These are phyloP conservation scores for Phoma herbarum DNA, from an alignment of 2,329 filamentous ascomycete genomes.

Conservation along the genomic window DNA sequence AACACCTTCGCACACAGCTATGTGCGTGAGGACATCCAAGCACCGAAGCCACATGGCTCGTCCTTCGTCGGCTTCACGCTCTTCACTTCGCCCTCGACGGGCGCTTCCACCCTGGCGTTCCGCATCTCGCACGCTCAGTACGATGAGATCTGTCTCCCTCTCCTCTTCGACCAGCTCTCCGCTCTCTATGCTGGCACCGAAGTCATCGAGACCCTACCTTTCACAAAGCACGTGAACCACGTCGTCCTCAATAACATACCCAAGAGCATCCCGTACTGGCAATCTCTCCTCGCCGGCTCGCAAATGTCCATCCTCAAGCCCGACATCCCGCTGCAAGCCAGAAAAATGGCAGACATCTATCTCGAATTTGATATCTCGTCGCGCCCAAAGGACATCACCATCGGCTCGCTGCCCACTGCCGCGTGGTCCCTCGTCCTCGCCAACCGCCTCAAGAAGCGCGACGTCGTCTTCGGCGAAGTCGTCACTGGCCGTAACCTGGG, in stretches of 20 bases:
- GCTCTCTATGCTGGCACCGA: constrained; percentile 58
- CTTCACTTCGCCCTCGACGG: constrained; percentile 68
- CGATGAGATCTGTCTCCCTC: constrained; percentile 71
- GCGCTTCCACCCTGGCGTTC: constrained; percentile 61
- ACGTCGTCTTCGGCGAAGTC: constrained; percentile 73
- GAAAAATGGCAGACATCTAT: constrained; percentile 41
- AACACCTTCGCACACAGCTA: constrained; percentile 63
- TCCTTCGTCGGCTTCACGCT: constrained; percentile 51
- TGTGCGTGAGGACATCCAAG: constrained; percentile 64
- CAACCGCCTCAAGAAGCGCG: constrained; percentile 59
- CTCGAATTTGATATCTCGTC: constrained; percentile 51
- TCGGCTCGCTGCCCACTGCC: constrained; percentile 71
- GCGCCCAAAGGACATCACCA: constrained; percentile 65
- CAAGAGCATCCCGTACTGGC: constrained; percentile 68
- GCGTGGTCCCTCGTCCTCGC: constrained; percentile 72
- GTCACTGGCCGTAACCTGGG: constrained; percentile 70
- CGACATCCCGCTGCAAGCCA: constrained; percentile 38
- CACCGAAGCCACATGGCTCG: constrained; percentile 65
- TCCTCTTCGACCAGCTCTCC: constrained; percentile 68
- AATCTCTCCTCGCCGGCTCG: constrained; percentile 64
- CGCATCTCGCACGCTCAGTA: constrained; percentile 75
- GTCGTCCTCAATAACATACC: constrained; percentile 52
- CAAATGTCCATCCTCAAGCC: constrained; percentile 56
- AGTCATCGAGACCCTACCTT: constrained; percentile 50
- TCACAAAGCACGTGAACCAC: constrained; percentile 58